Evolutionary conservation across 1,284 basidiomycete species (phyloP).

Genomic region (Chiua sp.): DNA sequence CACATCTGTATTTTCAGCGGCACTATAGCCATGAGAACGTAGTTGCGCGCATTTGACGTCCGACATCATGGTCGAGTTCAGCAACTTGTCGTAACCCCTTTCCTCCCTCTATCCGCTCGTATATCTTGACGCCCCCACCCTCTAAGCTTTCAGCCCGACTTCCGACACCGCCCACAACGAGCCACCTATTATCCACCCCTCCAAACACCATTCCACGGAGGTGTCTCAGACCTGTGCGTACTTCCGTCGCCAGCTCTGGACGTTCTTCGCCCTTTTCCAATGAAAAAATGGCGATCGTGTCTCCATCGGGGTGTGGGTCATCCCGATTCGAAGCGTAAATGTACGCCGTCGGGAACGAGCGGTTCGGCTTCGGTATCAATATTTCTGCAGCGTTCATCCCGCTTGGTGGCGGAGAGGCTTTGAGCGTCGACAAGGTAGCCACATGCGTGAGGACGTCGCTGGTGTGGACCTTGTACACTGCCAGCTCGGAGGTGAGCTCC

Average conservation of each 20-base stretch:
- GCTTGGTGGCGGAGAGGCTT: constrained; percentile 46
- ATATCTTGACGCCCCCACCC: constrained; percentile 57
- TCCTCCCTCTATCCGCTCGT: constrained; percentile 54
- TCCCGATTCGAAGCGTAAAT: constrained; percentile 71
- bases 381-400: constrained; percentile 61
- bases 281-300: constrained; percentile 64
- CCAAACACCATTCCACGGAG: constrained; percentile 58
- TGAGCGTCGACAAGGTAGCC: constrained; percentile 48
- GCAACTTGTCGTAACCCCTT: constrained; percentile 49
- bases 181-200: constrained; percentile 51
- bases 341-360: constrained; percentile 49
- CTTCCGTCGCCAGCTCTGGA: constrained; percentile 51
- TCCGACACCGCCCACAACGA: constrained; percentile 52
- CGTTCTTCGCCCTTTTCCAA: constrained; percentile 42
- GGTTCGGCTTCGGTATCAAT: constrained; percentile 52
- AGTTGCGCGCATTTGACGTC: constrained; percentile 39
- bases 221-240: constrained; percentile 56
- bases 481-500: constrained; percentile 65
- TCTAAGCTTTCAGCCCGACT: constrained; percentile 28
- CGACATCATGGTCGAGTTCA: constrained; percentile 39
- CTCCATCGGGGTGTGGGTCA: constrained; percentile 62
- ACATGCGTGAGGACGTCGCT: constrained; percentile 28
- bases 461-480: constrained; percentile 55
- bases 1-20: not conserved
- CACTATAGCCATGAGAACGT: constrained; percentile 53